These are phyloP conservation scores for Pseudopyricularia cyperi DNA, from an alignment of 2,329 filamentous ascomycete genomes.

Conservation along the genomic window DNA sequence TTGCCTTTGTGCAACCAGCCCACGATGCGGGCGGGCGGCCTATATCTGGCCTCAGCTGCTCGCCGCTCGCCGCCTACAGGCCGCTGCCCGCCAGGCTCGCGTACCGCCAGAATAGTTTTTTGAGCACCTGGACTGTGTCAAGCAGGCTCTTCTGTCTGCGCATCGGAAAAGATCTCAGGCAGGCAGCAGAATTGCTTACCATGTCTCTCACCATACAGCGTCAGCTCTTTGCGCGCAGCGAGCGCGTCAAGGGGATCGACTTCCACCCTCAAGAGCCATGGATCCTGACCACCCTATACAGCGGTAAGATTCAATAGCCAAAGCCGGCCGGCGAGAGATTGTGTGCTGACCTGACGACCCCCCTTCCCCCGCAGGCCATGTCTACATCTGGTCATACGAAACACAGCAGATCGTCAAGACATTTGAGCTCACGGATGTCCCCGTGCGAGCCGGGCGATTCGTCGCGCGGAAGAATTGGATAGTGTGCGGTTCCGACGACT, in stretches of 20 bases:
- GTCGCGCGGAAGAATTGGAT: slow-evolving; percentile 99
- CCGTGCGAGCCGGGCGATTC: slow-evolving; percentile 91
- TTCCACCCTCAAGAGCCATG: slow-evolving; percentile 96
- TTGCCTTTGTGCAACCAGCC: background rate
- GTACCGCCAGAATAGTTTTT: background rate
- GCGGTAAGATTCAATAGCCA: slow-evolving; percentile 43
- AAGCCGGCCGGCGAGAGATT: background rate
- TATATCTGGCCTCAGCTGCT: slow-evolving; percentile 1
- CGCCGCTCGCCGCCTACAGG: background rate
- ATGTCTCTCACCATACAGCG: slow-evolving; percentile 12
- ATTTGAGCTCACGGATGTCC: slow-evolving; percentile 96
- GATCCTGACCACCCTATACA: slow-evolving; percentile 91
- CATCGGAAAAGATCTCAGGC: background rate
- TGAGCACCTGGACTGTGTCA: too few species aligned
- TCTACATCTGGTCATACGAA: slow-evolving; percentile 98
- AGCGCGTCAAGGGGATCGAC: slow-evolving; percentile 95
- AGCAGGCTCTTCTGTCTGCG: background rate
- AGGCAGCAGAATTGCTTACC: slow-evolving; percentile 9
- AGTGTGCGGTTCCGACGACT: slow-evolving; percentile 88
- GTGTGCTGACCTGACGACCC: background rate
- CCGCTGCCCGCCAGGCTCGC: background rate
- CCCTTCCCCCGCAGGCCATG: slow-evolving; percentile 52
- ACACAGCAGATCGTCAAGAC: slow-evolving; percentile 96
- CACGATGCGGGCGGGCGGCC: background rate
- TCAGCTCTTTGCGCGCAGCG: slow-evolving; percentile 60